Base-by-base conservation (phyloP, 2,329 filamentous ascomycete genomes). In the Aspergillus candidus region DNA sequence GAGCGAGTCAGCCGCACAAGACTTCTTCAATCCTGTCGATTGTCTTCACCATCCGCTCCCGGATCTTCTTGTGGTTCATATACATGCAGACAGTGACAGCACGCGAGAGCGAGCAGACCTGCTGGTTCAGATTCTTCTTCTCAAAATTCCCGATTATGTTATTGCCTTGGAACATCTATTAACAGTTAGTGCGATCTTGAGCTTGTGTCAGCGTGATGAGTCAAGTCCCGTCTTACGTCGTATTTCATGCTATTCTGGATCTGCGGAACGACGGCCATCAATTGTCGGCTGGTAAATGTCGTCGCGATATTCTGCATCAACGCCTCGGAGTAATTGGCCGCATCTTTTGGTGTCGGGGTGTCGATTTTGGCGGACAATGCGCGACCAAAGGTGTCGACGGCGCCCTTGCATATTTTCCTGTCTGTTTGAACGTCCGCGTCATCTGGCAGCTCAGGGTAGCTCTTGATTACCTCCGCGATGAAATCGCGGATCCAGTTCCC, bases 261-360 rank as follows among this genome's bases (percentile, higher is more conserved):
- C 22, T 13, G 22, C 8, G 22, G 43, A 12, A 45, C 11, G 11
- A 45, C 11, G 8, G 33, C 43, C 38, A 41, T 41, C 3, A 33
- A 34, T 14, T 33, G 17, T 14, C n/a, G 15, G 14, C 29, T 11
- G 38, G 39, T 35, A 12, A 12, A 41, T 27, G 7, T 33, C 11
- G 44, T 47, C 1, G 35, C 44, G 8, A 43, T n/a, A 13, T 47
- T 33, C 18, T 47, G 44, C 40, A 47, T 35, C 18, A 47, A 22
- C 14, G 44, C 35, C 27, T 43, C 40, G 17, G 32, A 35, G 22
- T 41, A 41, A 14, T 35, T 41, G 17, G 18, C 15, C 12, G 32
- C 40, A 14, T 29, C 32, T 3, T 12, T n/a, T 8, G 40, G 40
- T 12, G 32, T 35, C n/a, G 30, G 32, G 4, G 32, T 36, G 13